phyloP scores from a whole-genome alignment of 331 rosid species.

The Pyrus hybrid region DNA sequence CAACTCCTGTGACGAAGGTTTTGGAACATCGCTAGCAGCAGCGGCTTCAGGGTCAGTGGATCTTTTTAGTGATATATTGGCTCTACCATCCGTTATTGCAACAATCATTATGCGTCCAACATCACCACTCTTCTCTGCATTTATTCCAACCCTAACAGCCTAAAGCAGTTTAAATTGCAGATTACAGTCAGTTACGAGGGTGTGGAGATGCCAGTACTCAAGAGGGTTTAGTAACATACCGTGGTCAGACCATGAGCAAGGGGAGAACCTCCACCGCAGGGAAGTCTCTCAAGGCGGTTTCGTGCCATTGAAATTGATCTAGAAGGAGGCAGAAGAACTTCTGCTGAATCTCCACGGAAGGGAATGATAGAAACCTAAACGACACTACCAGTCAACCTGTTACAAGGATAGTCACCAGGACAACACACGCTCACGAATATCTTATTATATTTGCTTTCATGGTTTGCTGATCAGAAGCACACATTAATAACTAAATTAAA shows the following conservation, averaged over 20 bases:
- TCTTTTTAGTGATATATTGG: constrained; percentile 87
- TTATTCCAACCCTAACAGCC: constrained; percentile 96
- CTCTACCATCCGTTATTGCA: constrained; percentile 94
- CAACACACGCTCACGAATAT: too few species aligned
- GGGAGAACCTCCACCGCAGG: constrained; percentile 99
- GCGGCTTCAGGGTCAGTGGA: constrained; percentile 86
- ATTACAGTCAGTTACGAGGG: constrained; percentile 10
- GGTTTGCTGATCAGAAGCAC: background rate
- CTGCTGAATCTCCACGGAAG: constrained; percentile 95
- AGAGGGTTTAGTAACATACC: constrained; percentile 32
- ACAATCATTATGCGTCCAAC: constrained; percentile 96
- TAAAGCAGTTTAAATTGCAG: constrained; percentile 21
- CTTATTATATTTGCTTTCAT: background rate
- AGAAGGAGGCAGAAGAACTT: constrained; percentile 98
- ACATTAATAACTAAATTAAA: background rate
- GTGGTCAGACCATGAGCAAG: constrained; percentile 96
- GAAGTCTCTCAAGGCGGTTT: constrained; percentile 94
- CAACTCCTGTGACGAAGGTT: constrained; percentile 77
- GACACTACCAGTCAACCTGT: constrained; percentile 4
- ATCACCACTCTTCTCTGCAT: constrained; percentile 98
- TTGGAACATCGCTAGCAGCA: constrained; percentile 59
- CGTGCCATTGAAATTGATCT: constrained; percentile 99
- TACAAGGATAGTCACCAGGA: background rate
- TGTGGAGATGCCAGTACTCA: background rate
- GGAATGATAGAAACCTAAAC: constrained; percentile 92